A percentile compares a stretch with the other conserved stretches of the same genome.
These are phyloP conservation scores for Blastomyces percursus DNA, from an alignment of 2,329 filamentous ascomycete genomes.

Conservation along the genomic window DNA sequence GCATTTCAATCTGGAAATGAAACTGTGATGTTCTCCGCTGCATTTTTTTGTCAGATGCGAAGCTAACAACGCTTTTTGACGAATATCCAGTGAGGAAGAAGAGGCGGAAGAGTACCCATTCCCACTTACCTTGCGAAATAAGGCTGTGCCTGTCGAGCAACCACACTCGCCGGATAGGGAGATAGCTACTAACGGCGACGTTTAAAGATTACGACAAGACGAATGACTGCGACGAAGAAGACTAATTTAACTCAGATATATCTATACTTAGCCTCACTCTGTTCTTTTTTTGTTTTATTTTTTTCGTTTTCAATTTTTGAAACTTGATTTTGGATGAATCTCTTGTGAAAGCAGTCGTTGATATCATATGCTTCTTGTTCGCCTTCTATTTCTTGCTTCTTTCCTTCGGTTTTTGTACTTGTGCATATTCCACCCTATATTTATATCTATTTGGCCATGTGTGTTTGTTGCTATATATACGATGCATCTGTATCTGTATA, in stretches of 20 bases:
- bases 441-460: not conserved
- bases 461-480: not conserved
- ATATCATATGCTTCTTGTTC: not conserved
- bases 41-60: conserved; percentile 1
- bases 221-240: not conserved
- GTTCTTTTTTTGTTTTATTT: not conserved
- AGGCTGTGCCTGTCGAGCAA: conserved; percentile 21
- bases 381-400: not conserved
- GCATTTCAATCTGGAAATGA: not conserved
- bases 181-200: not conserved
- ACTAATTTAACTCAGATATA: not conserved
- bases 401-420: not conserved
- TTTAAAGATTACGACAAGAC: not conserved
- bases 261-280: not conserved
- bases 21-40: not conserved
- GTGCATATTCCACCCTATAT: not conserved
- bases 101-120: conserved; percentile 70
- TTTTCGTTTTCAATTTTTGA: not conserved
- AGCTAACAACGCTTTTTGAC: conserved; percentile 22
- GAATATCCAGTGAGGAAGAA: conserved; percentile 70
- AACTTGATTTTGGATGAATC: not conserved
- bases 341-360: not conserved
- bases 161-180: conserved; percentile 23
- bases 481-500: not conserved
- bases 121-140: conserved; percentile 54